These are phyloP conservation scores for Cicer arietinum DNA, from an alignment of 306 rosid species.

Conservation along the genomic window DNA sequence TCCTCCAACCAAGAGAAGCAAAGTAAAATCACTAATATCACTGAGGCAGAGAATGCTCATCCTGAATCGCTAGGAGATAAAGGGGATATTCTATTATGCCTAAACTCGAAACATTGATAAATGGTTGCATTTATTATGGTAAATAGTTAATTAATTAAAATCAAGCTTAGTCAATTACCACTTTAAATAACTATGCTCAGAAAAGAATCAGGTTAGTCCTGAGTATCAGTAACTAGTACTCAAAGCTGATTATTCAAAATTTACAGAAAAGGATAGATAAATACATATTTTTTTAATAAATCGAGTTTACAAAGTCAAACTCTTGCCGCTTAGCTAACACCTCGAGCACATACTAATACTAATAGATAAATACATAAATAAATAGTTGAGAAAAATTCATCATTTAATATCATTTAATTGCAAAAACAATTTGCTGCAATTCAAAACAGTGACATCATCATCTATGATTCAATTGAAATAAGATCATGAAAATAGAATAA, in stretches of 20 bases:
- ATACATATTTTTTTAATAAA: background rate
- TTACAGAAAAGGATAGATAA: background rate
- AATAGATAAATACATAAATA: background rate
- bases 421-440: background rate
- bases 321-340: too few relatives aligned
- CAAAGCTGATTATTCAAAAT: background rate
- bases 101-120: background rate
- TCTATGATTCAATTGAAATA: background rate
- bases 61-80: background rate
- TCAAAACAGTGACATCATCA: background rate
- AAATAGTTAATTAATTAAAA: constrained; percentile 13
- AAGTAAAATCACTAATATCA: constrained; percentile 2
- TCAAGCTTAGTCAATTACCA: background rate
- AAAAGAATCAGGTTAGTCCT: constrained; percentile 15
- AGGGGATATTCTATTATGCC: background rate
- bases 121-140: background rate
- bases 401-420: background rate
- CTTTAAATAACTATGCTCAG: constrained; percentile 14
- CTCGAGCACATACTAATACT: too few relatives aligned
- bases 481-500: background rate
- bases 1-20: background rate
- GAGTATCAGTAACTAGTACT: constrained; percentile 11
- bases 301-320: too few relatives aligned
- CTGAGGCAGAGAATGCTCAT: background rate
- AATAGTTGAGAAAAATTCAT: background rate